Conservation (phyloP, 2,329 filamentous ascomycete genomes). For the Trichoderma aggressivum region DNA sequence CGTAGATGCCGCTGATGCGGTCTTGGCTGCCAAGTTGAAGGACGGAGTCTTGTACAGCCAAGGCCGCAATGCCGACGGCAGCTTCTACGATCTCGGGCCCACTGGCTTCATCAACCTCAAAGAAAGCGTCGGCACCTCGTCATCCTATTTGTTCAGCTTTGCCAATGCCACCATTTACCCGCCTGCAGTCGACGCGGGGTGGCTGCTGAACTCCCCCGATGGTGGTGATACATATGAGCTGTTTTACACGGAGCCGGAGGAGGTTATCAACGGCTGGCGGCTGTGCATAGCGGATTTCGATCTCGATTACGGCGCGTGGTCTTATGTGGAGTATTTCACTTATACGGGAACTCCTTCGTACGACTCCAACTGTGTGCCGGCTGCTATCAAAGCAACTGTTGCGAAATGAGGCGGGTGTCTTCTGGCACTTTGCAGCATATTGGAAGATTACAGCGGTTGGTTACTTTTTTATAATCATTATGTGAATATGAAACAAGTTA, state of each 20-base stretch:
- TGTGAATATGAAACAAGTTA: not conserved
- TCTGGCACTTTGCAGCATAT: not conserved
- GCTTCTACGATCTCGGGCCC: not conserved
- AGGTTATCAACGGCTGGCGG: not conserved
- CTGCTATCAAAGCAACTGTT: not conserved
- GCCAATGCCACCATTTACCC: constrained; percentile 26
- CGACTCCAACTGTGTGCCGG: not conserved
- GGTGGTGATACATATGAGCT: not conserved
- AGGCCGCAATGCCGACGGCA: not conserved
- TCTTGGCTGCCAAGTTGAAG: not conserved
- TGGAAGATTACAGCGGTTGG: too few species aligned
- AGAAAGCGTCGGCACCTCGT: not conserved
- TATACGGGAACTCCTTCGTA: not conserved
- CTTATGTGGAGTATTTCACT: not conserved
- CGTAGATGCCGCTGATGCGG: not conserved
- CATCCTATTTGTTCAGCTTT: constrained; percentile 20
- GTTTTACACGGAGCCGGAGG: not conserved
- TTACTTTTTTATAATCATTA: not conserved
- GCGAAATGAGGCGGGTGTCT: not conserved
- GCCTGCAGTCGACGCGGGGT: not conserved
- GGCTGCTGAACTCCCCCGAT: not conserved
- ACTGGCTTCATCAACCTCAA: not conserved
- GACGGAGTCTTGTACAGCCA: not conserved
- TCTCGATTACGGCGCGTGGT: not conserved
- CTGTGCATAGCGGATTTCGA: not conserved